Conservation (phyloP, 768 basidiomycete genomes). For the Daedalea quercina region DNA sequence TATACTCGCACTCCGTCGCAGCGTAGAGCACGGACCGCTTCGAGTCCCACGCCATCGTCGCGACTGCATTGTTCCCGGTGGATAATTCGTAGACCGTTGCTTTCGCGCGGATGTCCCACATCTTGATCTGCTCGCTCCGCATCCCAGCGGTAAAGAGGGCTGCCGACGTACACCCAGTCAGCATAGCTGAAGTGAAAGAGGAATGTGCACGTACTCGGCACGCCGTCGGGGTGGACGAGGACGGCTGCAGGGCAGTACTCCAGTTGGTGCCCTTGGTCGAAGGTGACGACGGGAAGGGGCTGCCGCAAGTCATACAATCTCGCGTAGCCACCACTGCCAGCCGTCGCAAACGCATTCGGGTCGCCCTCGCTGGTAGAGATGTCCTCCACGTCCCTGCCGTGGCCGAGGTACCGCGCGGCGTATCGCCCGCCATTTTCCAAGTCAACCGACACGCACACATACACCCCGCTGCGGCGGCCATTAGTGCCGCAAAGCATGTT, state of each 20-base stretch:
- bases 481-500: slow-evolving; percentile 21
- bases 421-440: slow-evolving; percentile 29
- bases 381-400: slow-evolving; percentile 26
- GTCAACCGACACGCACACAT: slow-evolving; percentile 21
- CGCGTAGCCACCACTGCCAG: slow-evolving; percentile 30
- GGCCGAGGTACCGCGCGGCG: slow-evolving; percentile 29
- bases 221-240: slow-evolving; percentile 30
- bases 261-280: slow-evolving; percentile 19
- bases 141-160: slow-evolving; percentile 25
- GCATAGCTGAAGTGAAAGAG: background rate
- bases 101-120: slow-evolving; percentile 37
- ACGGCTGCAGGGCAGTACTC: slow-evolving; percentile 21
- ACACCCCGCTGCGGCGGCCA: slow-evolving; percentile 3
- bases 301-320: slow-evolving; percentile 33
- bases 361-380: slow-evolving; percentile 31
- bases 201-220: slow-evolving; percentile 25
- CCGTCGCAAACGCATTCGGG: slow-evolving; percentile 31
- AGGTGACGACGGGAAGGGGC: slow-evolving; percentile 29
- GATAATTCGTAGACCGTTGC: slow-evolving; percentile 33
- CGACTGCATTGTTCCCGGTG: slow-evolving; percentile 38
- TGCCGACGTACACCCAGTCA: background rate
- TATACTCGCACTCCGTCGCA: slow-evolving; percentile 26
- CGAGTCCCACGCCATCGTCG: slow-evolving; percentile 27
- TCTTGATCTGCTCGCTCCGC: slow-evolving; percentile 27
- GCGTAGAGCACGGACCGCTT: slow-evolving; percentile 26